Evolutionary conservation across 192 early-diverging fungal genomes (phyloP).

Genomic region (Pilobolus umbonatus): DNA sequence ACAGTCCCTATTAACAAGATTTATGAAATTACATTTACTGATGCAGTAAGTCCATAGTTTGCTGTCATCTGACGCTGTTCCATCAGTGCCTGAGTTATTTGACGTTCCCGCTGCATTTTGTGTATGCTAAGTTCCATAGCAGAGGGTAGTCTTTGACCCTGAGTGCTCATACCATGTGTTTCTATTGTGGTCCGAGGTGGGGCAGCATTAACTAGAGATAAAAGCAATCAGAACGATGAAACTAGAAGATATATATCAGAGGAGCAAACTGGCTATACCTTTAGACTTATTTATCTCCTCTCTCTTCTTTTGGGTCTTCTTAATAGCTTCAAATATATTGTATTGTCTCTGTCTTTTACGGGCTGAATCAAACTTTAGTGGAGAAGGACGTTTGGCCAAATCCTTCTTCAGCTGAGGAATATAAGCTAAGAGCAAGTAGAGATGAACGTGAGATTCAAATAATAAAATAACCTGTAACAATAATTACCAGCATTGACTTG

Average conservation of each 20-base stretch:
- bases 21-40: no score
- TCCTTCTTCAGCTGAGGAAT: constrained; percentile 37
- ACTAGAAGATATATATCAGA: no score
- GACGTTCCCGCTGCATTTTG: constrained; percentile 48
- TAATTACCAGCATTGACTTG: constrained; percentile 32
- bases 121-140: constrained; percentile 51
- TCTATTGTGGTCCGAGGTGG: constrained; percentile 41
- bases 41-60: constrained; percentile 34
- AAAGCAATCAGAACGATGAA: no score
- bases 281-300: constrained; percentile 38
- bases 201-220: constrained; percentile 34
- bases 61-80: constrained; percentile 48
- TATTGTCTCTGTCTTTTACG: constrained; percentile 45
- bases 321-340: constrained; percentile 57
- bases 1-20: no score
- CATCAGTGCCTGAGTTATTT: constrained; percentile 40
- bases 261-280: constrained; percentile 10
- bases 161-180: constrained; percentile 26
- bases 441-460: not conserved
- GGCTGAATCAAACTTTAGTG: constrained; percentile 25
- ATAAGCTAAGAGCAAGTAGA: constrained; percentile 16
- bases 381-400: constrained; percentile 21
- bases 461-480: not conserved
- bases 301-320: constrained; percentile 54
- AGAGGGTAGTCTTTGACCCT: constrained; percentile 32